phyloP scores from a whole-genome alignment of 1,284 basidiomycete species.

The Mycena citricolor region DNA sequence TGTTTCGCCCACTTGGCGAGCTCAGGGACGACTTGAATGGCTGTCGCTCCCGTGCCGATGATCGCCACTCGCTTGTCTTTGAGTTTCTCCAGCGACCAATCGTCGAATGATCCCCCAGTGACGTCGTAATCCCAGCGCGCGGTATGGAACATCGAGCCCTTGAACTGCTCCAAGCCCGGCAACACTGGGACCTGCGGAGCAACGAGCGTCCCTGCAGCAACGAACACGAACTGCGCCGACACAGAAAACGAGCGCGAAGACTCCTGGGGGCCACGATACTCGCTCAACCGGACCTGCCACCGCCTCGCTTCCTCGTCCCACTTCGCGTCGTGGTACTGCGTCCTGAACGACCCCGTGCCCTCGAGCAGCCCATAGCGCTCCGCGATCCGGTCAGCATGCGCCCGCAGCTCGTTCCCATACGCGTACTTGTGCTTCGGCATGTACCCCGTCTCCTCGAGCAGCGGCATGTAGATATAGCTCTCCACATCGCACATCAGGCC shows the following conservation, averaged over 20 bases:
- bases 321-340: background rate
- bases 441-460: conserved; percentile 25
- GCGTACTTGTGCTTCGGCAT: conserved; percentile 23
- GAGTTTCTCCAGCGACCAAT: conserved; percentile 15
- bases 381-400: conserved; percentile 22
- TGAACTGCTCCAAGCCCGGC: conserved; percentile 16
- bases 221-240: conserved; percentile 18
- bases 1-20: conserved; percentile 22
- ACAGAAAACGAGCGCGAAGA: conserved; percentile 1
- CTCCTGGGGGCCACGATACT: conserved; percentile 13
- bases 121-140: conserved; percentile 23
- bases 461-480: conserved; percentile 23
- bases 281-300: conserved; percentile 12
- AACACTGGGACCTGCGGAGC: conserved; percentile 21
- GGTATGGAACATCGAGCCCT: conserved; percentile 22
- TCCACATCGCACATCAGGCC: conserved; percentile 24
- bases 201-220: conserved; percentile 10
- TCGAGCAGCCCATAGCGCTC: conserved; percentile 21
- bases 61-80: conserved; percentile 22
- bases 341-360: conserved; percentile 21
- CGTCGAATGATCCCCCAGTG: conserved; percentile 15
- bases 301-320: conserved; percentile 18
- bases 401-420: conserved; percentile 21
- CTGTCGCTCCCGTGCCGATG: conserved; percentile 24
- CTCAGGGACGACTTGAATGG: conserved; percentile 22